Base-by-base conservation (phyloP, 345 rosid genomes). In the Capsella bursapastoris region DNA sequence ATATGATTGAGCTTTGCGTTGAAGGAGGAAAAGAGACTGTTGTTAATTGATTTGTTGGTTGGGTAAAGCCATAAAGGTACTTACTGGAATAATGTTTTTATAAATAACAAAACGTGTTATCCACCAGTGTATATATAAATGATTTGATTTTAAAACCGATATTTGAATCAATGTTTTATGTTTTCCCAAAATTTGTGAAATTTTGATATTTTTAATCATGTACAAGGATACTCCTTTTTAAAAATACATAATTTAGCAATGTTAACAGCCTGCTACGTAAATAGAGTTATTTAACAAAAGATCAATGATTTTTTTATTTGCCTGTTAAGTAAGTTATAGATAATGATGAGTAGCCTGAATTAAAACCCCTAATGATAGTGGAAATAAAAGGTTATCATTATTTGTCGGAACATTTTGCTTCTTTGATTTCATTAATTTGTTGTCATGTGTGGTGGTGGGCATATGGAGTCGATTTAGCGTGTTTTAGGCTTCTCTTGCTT, bases 381-480 rank as follows among this genome's bases (percentile, higher is more conserved):
- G 55, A 74, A 38, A 47, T 67, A 60, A 60, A 75, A 75, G 64
- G 68, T 51, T 41, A 75, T 68, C 74, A 68, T 68, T 60, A 59
- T 50, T 35, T 49, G 56, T 75, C 55, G 67, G 73, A 67, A 50
- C 32, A 58, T 60, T 67, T 67, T 51, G 25, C 25, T 22, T 22
- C 25, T 55, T 55, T 18, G 25, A 44, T 13, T 38, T 8, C 1
- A 22, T 22, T 22, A 22, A 22, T 22, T 12, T 62, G 50, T 41
- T 50, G 62, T 43, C 79, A 67, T 68, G 64, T 76, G 80, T 62
- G 44, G 14, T 22, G 25, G 25, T 22, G 44, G 14, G 75, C 75
- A 76, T 70, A 76, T 76, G 75, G 69, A 38, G 18, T 35, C 57
- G 64, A 75, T 61, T 69, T 61, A 44, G 79, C 74, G 74, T 75